Evolutionary conservation across 2,329 filamentous ascomycete species (phyloP).

Genomic region (Clarireedia paspali): DNA sequence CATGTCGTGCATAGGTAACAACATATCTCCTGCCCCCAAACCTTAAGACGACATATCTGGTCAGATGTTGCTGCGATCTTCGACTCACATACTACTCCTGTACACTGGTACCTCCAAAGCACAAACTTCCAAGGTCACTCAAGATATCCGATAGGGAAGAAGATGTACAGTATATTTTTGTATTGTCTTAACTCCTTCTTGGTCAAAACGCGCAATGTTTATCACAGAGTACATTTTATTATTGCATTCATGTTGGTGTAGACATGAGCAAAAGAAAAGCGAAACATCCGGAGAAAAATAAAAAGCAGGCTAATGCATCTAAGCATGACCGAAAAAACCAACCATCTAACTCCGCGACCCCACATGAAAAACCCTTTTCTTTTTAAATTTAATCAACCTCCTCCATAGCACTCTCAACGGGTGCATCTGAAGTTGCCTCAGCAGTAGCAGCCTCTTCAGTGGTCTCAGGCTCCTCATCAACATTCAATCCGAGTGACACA

Average conservation of each 20-base stretch:
- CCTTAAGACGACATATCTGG: not conserved
- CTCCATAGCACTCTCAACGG: conserved; percentile 84
- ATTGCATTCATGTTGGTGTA: not conserved
- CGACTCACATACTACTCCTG: too few species aligned
- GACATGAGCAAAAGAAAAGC: not conserved
- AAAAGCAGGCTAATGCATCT: conserved; percentile 4
- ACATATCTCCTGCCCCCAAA: not conserved
- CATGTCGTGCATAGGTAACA: not conserved
- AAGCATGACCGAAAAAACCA: conserved; percentile 17
- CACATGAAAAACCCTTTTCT: conserved; percentile 13
- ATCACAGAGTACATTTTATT: conserved; percentile 1
- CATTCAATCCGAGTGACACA: conserved; percentile 92
- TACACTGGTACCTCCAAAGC: not conserved
- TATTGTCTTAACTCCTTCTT: not conserved
- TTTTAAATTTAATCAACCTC: conserved; percentile 78
- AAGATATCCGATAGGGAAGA: not conserved
- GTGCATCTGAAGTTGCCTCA: conserved; percentile 48
- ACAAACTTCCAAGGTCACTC: not conserved
- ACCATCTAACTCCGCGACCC: conserved; percentile 27
- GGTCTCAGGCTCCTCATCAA: conserved; percentile 85
- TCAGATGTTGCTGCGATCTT: not conserved
- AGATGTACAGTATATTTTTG: not conserved
- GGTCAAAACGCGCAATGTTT: not conserved
- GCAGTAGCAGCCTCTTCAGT: conserved; percentile 53
- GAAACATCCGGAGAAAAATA: not conserved